phyloP scores from a whole-genome alignment of 2,329 filamentous ascomycete species.

The Colletotrichum spaethianum region DNA sequence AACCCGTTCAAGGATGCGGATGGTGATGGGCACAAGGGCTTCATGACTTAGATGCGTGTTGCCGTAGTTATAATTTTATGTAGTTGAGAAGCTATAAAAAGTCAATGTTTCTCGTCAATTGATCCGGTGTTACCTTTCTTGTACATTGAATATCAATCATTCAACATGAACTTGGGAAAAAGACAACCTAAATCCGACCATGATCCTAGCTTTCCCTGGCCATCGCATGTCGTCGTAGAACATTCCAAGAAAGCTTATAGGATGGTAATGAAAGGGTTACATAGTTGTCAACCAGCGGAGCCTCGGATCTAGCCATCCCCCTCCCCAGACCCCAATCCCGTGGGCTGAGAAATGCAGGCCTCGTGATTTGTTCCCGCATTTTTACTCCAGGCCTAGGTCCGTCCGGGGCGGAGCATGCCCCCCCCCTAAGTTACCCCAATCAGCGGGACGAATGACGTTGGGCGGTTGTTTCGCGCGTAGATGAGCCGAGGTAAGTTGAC shows the following conservation, averaged over 20 bases:
- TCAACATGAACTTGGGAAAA: no score
- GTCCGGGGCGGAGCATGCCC: not conserved
- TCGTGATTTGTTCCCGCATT: constrained; percentile 40
- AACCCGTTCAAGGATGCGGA: not conserved
- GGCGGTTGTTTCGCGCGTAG: constrained; percentile 35
- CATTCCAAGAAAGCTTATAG: not conserved
- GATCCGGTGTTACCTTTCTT: not conserved
- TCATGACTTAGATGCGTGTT: not conserved
- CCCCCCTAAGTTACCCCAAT: constrained; percentile 13
- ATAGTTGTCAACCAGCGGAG: constrained; percentile 14
- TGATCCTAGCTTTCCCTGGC: not conserved
- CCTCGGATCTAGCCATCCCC: constrained; percentile 21
- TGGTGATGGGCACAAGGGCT: not conserved
- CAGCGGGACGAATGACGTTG: constrained; percentile 29
- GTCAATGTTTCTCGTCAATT: not conserved
- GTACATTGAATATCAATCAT: no score
- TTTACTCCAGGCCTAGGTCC: constrained; percentile 16
- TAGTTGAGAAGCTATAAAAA: not conserved
- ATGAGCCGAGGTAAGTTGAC: constrained; percentile 43
- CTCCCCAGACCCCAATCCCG: constrained; percentile 13
- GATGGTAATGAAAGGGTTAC: not conserved
- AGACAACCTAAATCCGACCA: not conserved
- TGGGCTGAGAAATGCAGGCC: constrained; percentile 37
- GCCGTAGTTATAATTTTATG: not conserved
- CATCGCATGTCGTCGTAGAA: not conserved